Percentiles rank a stretch among this genome's conserved stretches.
phyloP scores from a whole-genome alignment of 805 yeast species.

The Barnettozyma sucrosica region DNA sequence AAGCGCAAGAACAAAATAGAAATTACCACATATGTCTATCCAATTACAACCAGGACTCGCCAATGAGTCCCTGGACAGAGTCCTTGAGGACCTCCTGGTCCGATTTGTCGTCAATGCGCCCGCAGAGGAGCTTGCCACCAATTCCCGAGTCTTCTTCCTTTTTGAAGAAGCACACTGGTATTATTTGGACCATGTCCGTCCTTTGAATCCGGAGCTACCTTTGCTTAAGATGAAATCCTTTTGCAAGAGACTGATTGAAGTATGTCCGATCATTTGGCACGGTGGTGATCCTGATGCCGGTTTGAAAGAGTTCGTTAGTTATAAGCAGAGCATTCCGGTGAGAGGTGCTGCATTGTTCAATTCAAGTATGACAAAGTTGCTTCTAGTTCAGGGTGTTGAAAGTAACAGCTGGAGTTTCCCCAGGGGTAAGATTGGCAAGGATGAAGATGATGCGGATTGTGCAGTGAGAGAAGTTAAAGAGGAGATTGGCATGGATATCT shows the following conservation, averaged over 20 bases:
- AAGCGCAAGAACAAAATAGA: not conserved
- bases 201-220: conserved; percentile 71
- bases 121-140: conserved; percentile 76
- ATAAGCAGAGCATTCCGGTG: conserved; percentile 89
- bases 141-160: conserved; percentile 81
- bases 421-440: conserved; percentile 92
- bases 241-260: conserved; percentile 57
- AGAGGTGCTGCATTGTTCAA: conserved; percentile 91
- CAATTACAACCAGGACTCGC: conserved; percentile 51
- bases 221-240: conserved; percentile 70
- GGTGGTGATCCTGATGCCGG: conserved; percentile 84
- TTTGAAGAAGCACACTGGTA: conserved; percentile 99
- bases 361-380: conserved; percentile 56
- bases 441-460: conserved; percentile 82
- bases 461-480: conserved; percentile 89
- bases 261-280: conserved; percentile 74
- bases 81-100: conserved; percentile 79
- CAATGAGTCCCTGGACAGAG: conserved; percentile 63
- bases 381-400: conserved; percentile 82
- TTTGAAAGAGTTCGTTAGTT: conserved; percentile 68
- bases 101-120: conserved; percentile 91
- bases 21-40: conserved; percentile 44
- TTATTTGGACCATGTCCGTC: conserved; percentile 77
- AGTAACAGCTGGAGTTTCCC: conserved; percentile 92
- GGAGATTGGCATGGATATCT: conserved; percentile 87